A percentile compares a stretch with the other conserved stretches of the same genome.
phyloP scores from a whole-genome alignment of 495 filamentous ascomycete species.

The Penicillium bialowiezense region DNA sequence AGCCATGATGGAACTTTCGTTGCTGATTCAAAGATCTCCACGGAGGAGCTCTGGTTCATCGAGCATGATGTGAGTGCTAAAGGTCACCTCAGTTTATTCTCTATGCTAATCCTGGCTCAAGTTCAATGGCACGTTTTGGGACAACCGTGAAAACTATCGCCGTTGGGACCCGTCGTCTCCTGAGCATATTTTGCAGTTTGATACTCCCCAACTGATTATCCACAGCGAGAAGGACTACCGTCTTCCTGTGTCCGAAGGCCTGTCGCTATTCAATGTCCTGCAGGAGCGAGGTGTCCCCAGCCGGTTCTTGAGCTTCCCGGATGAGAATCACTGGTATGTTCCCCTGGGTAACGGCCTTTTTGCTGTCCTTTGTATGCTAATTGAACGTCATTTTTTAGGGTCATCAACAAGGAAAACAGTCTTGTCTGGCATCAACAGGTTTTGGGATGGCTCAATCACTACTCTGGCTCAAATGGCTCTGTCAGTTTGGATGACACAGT shows the following conservation, averaged over 20 bases:
- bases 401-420: conserved; percentile 40
- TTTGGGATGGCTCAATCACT: conserved; percentile 48
- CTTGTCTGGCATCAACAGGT: conserved; percentile 49
- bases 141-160: conserved; percentile 39
- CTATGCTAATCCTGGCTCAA: conserved; percentile 12
- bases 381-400: conserved; percentile 16
- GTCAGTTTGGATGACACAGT: conserved; percentile 33
- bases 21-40: conserved; percentile 38
- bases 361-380: background rate
- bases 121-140: conserved; percentile 46
- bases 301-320: conserved; percentile 50
- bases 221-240: conserved; percentile 46
- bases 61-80: conserved; percentile 28
- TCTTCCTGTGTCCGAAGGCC: conserved; percentile 40
- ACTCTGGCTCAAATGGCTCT: conserved; percentile 34
- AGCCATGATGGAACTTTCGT: conserved; percentile 47
- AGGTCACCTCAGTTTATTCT: background rate
- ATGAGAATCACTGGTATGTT: conserved; percentile 50
- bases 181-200: conserved; percentile 35
- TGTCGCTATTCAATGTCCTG: conserved; percentile 47
- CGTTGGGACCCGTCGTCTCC: conserved; percentile 40
- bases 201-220: conserved; percentile 46
- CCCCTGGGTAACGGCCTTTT: background rate
- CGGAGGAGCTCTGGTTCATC: conserved; percentile 50
- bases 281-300: conserved; percentile 56